These are phyloP conservation scores for Diversispora eburnea DNA, from an alignment of 192 early-diverging fungal genomes.

Conservation along the genomic window DNA sequence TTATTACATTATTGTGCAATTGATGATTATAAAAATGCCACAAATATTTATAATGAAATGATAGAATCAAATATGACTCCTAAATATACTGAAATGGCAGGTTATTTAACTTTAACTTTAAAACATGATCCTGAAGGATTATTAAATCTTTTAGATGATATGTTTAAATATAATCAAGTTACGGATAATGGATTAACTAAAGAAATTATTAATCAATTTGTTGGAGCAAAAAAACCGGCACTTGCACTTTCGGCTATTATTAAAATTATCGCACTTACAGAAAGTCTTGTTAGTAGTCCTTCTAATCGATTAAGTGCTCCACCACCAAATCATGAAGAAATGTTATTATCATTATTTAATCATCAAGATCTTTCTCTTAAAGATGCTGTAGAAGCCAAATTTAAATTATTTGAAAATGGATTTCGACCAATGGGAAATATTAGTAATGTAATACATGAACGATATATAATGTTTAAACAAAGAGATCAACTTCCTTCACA, in stretches of 20 bases:
- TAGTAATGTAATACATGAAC: neutral
- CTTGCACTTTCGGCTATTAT: neutral
- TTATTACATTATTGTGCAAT: conserved; percentile 10
- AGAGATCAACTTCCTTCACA: neutral
- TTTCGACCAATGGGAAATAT: neutral
- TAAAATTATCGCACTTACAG: neutral
- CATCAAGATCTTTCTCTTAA: conserved; percentile 8
- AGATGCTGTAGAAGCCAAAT: neutral
- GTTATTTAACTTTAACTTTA: conserved; percentile 4
- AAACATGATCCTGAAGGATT: neutral
- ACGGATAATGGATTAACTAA: neutral
- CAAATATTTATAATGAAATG: conserved; percentile 10
- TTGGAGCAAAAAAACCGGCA: too few relatives aligned
- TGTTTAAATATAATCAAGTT: neutral
- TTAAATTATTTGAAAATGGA: neutral
- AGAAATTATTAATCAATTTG: conserved; percentile 2
- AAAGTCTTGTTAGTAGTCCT: neutral
- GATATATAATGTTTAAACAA: neutral
- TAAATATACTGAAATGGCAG: neutral
- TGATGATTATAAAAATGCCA: conserved; percentile 18
- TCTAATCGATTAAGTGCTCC: neutral
- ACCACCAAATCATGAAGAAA: neutral
- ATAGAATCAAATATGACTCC: neutral
- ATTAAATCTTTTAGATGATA: neutral
- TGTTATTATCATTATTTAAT: neutral